Base-by-base conservation (phyloP, 129 eudicot species). In the Chrysanthemum makinoi region DNA sequence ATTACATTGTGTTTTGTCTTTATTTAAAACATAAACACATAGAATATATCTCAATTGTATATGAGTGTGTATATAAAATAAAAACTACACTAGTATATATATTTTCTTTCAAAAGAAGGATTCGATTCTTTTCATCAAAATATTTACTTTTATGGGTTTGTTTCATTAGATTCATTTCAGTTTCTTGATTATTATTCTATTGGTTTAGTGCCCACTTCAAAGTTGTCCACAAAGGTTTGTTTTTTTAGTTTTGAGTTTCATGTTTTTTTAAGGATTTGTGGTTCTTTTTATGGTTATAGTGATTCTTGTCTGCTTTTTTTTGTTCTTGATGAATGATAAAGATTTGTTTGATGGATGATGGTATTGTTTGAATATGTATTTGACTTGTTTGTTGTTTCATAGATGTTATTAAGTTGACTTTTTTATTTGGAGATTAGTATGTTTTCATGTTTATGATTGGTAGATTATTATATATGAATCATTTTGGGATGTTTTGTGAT, bases 71-170 rank as follows among this genome's bases (percentile, higher is more conserved):
- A 18, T 51, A 69, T 77, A 69, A 35, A 35, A 35, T 35, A 49
- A 77, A 70, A 70, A 77, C 76, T 77, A 63, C 22, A 33, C 6
- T 0, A 33, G 8, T 35, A 35, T 35, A 35, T 39, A 39, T 39
- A 39, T 39, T 5, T 77, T 62, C 63, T 62, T 77, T 77, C 66
- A 53, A 24, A 66, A 55, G 72, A 17, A 46, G 26, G 9, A 78
- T 78, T 78, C 82, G 82, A 78, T 78, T 78, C 82, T 65, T 78
- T 62, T 17, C 77, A 71, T 64, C 55, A 78, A 71, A 64, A 66
- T 63, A 71, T 60, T 63, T 44, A 64, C 66, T 49, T 35, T 70
- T 63, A 44, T 10, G 72, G 72, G 67, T 78, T 72, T 71, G 15
- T 50, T 52, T 69, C 49, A 26, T 4, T 54, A 30, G 62, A 47